Conservation (phyloP, 306 rosid genomes). For the Glycine latifolia region DNA sequence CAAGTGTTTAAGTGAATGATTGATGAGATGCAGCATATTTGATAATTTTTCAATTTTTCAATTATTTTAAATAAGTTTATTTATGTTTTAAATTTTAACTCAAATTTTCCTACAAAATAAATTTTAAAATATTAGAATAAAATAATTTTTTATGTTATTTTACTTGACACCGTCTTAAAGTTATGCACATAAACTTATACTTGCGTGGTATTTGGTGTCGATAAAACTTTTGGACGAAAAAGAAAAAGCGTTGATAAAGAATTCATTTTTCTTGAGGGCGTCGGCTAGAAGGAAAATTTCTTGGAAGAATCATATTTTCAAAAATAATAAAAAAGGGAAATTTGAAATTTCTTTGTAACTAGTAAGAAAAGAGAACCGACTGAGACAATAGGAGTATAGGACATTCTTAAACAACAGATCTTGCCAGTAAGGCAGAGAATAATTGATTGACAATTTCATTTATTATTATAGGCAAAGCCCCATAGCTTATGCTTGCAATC, state of each 20-base stretch:
- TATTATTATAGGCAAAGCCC: conserved; percentile 3
- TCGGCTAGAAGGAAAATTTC: neutral
- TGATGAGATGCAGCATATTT: conserved; percentile 23
- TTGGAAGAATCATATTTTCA: neutral
- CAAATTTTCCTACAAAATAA: too few relatives aligned
- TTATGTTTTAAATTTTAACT: too few relatives aligned
- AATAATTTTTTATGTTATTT: too few relatives aligned
- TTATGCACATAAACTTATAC: neutral
- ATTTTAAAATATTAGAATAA: too few relatives aligned
- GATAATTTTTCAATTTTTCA: neutral
- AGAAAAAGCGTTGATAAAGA: neutral
- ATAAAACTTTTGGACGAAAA: neutral
- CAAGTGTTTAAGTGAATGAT: neutral
- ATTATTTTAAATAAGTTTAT: too few relatives aligned
- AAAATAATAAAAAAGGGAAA: neutral
- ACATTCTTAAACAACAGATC: conserved; percentile 28
- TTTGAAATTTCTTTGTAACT: neutral
- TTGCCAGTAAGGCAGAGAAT: conserved; percentile 24
- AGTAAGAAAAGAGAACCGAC: conserved; percentile 13
- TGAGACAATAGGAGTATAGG: neutral
- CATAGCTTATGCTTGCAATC: conserved; percentile 37
- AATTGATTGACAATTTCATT: neutral
- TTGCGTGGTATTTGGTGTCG: neutral
- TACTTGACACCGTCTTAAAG: neutral
- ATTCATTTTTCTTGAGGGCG: neutral